Percentiles rank a stretch among this genome's conserved stretches.
phyloP scores from a whole-genome alignment of 139 green algal species.

The Tetraselmis striata region DNA sequence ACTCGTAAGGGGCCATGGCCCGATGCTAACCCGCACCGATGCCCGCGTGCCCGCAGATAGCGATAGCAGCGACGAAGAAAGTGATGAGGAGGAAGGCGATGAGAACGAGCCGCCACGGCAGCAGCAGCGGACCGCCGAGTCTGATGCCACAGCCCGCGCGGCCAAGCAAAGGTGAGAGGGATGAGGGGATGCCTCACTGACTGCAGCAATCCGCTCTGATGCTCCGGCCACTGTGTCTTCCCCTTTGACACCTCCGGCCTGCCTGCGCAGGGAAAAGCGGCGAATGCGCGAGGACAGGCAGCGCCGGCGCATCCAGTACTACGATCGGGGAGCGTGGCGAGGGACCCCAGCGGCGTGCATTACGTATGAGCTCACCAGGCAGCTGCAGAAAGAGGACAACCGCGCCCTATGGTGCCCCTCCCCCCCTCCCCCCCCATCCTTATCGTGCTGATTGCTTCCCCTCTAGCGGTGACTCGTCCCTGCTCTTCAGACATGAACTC shows the following conservation, averaged over 20 bases:
- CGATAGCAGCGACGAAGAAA: slow-evolving; percentile 9
- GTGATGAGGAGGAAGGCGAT: slow-evolving; percentile 12
- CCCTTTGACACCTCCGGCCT: too few species aligned
- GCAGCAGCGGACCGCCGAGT: slow-evolving; percentile 6
- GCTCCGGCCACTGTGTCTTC: too few species aligned
- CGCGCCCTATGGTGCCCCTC: slow-evolving; percentile 65
- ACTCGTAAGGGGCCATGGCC: too few species aligned
- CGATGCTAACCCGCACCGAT: too few species aligned
- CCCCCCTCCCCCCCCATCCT: too few species aligned
- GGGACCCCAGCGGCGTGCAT: slow-evolving; percentile 65
- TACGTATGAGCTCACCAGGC: slow-evolving; percentile 54
- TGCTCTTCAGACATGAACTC: too few species aligned
- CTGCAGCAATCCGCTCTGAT: too few species aligned
- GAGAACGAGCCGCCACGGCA: neutral
- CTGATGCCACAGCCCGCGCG: neutral
- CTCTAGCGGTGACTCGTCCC: too few species aligned
- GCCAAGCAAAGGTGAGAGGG: neutral
- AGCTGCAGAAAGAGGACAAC: slow-evolving; percentile 50
- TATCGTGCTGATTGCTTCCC: too few species aligned
- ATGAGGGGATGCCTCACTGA: too few species aligned
- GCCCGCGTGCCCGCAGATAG: neutral
- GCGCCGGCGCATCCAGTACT: slow-evolving; percentile 40
- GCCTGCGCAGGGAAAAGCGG: neutral
- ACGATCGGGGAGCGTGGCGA: slow-evolving; percentile 44
- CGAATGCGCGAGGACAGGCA: neutral